Evolutionary conservation across 306 rosid genomes (phyloP).

Genomic region (Cotoneaster glaucophyllus): DNA sequence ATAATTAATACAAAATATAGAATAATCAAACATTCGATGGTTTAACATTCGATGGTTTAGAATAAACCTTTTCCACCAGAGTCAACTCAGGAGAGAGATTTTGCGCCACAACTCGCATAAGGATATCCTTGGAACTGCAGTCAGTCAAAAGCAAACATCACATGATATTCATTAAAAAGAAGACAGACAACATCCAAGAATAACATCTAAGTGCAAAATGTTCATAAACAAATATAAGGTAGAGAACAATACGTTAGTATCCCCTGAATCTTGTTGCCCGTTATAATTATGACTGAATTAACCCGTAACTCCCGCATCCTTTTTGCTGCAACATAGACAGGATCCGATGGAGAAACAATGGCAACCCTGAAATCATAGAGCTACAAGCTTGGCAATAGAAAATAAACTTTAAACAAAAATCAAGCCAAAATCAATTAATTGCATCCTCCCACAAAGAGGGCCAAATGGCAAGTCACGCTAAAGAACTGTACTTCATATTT

Average conservation of each 20-base stretch:
- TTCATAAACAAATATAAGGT: neutral
- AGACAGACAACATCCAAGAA: neutral
- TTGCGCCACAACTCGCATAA: slow-evolving; percentile 88
- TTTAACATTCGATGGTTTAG: neutral
- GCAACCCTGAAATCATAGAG: slow-evolving; percentile 76
- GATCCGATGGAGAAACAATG: slow-evolving; percentile 70
- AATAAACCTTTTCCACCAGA: slow-evolving; percentile 68
- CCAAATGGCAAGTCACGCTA: slow-evolving; percentile 8
- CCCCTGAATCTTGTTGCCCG: slow-evolving; percentile 86
- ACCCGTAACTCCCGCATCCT: slow-evolving; percentile 83
- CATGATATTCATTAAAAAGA: neutral
- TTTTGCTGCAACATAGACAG: slow-evolving; percentile 77
- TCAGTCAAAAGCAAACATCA: slow-evolving; percentile 17
- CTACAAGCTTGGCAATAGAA: slow-evolving; percentile 46
- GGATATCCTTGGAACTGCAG: slow-evolving; percentile 88
- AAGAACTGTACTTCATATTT: slow-evolving; percentile 54
- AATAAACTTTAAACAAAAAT: neutral
- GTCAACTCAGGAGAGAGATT: slow-evolving; percentile 90
- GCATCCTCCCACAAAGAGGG: neutral
- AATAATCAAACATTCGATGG: neutral
- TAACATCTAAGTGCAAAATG: neutral
- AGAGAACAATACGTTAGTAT: slow-evolving; percentile 68
- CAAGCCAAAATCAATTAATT: neutral
- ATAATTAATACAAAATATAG: neutral
- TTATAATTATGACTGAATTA: slow-evolving; percentile 60